Evolutionary conservation across 495 filamentous ascomycete genomes (phyloP).

Genomic region (Elasticomyces elasticus): DNA sequence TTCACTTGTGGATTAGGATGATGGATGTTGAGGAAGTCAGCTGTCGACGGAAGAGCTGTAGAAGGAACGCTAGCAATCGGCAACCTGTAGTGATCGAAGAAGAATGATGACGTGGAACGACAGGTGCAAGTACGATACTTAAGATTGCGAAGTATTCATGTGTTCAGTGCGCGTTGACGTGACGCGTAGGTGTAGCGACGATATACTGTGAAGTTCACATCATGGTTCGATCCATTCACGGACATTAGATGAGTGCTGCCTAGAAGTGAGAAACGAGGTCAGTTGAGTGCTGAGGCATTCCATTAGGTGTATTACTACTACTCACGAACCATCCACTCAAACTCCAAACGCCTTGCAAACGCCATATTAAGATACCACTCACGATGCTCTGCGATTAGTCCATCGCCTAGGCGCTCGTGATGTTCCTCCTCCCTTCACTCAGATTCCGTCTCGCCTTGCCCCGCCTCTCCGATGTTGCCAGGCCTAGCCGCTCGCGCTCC

Average conservation of each 20-base stretch:
- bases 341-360: not conserved
- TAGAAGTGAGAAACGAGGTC: not conserved
- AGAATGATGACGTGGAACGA: too few species aligned
- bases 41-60: too few species aligned
- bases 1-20: not conserved
- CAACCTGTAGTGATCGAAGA: too few species aligned
- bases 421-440: not conserved
- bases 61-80: too few species aligned
- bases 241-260: not conserved
- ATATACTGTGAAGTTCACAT: not conserved
- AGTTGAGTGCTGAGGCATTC: not conserved
- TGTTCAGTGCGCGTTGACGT: too few species aligned
- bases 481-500: not conserved
- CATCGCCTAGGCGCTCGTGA: not conserved
- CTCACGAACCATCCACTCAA: not conserved
- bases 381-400: not conserved
- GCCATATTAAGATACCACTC: not conserved
- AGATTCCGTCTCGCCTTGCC: not conserved
- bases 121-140: too few species aligned
- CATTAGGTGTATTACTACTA: not conserved
- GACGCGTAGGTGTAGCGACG: too few species aligned
- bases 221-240: not conserved
- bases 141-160: too few species aligned
- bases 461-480: not conserved
- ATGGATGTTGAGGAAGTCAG: too few species aligned